These are phyloP conservation scores for Heterobasidion irregulare DNA, from an alignment of 1,284 basidiomycete genomes.

Conservation along the genomic window DNA sequence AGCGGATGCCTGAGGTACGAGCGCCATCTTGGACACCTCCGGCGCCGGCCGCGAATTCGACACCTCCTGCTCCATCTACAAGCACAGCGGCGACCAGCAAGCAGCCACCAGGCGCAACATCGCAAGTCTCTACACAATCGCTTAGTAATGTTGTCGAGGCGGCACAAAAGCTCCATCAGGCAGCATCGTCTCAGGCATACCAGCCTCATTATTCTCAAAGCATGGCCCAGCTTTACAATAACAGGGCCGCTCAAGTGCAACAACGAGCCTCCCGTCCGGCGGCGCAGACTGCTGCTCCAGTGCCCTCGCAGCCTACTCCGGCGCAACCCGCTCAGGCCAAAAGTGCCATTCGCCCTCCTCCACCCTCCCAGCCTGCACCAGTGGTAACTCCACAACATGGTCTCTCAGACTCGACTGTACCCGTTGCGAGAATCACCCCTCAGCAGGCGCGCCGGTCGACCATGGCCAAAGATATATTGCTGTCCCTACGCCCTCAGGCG, in stretches of 20 bases:
- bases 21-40: too few species aligned
- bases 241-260: background rate
- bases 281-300: background rate
- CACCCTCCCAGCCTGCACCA: background rate
- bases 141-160: background rate
- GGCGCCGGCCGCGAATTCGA: too few species aligned
- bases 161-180: background rate
- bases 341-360: background rate
- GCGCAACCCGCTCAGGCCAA: background rate
- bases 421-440: background rate
- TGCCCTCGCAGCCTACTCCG: background rate
- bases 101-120: too few species aligned
- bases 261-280: background rate
- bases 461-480: background rate
- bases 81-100: too few species aligned
- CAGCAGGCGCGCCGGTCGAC: background rate
- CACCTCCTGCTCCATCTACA: too few species aligned
- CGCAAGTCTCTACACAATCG: too few species aligned
- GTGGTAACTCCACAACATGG: background rate
- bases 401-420: background rate
- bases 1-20: too few species aligned
- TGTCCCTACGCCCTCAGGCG: background rate
- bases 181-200: background rate
- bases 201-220: background rate
- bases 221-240: background rate